phyloP scores from a whole-genome alignment of 2,329 filamentous ascomycete species.

The Pseudogymnoascus sp. region DNA sequence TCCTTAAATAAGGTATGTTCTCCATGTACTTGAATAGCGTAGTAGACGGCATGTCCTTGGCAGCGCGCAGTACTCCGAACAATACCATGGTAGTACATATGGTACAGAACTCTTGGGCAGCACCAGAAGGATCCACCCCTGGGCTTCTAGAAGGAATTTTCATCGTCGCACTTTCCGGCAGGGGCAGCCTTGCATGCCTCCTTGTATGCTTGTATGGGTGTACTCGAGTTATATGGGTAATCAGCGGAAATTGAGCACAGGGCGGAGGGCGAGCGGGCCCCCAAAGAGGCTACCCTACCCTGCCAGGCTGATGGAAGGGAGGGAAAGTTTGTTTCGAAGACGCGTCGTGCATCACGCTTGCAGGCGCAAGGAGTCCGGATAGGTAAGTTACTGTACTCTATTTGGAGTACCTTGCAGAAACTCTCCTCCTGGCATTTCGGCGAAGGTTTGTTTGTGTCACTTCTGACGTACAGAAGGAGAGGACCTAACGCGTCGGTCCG shows the following conservation, averaged over 20 bases:
- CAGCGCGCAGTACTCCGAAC: neutral
- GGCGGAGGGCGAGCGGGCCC: slow-evolving; percentile 3
- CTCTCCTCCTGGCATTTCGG: neutral
- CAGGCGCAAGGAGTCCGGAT: neutral
- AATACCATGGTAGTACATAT: neutral
- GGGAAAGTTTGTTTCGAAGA: slow-evolving; percentile 7
- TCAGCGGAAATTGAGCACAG: slow-evolving; percentile 7
- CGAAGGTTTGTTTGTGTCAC: neutral
- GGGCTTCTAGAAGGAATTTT: slow-evolving; percentile 3
- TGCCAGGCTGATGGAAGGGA: slow-evolving; percentile 1
- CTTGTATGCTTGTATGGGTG: neutral
- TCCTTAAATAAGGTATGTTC: neutral
- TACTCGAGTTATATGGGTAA: neutral
- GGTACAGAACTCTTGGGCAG: neutral
- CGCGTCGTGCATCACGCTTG: neutral
- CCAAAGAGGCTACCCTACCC: neutral
- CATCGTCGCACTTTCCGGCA: neutral
- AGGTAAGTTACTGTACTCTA: neutral
- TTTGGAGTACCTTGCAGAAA: slow-evolving; percentile 5
- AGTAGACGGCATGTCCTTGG: neutral
- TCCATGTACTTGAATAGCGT: neutral
- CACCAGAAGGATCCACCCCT: slow-evolving; percentile 5
- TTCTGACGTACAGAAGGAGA: neutral
- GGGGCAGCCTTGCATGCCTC: neutral
- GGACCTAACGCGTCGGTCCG: neutral